A percentile compares a stretch with the other conserved stretches of the same genome.
These are phyloP conservation scores for Yamadazyma paraphyllophila DNA, from an alignment of 805 yeast genomes.

Conservation along the genomic window DNA sequence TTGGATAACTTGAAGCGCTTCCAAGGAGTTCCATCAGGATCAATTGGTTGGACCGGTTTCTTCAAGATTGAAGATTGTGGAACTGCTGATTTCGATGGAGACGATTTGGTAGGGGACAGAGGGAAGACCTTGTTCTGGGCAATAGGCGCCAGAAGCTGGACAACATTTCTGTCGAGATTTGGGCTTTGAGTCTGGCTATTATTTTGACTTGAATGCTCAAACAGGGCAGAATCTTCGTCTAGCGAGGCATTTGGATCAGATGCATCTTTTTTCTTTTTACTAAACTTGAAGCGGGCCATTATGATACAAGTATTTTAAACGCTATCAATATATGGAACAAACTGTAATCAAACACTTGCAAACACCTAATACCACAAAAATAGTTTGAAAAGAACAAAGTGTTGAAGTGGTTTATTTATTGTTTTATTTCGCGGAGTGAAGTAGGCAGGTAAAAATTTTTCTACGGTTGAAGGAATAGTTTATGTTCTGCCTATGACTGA, in stretches of 20 bases:
- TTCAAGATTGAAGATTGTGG: constrained; percentile 10
- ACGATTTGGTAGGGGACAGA: constrained; percentile 6
- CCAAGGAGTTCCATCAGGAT: constrained; percentile 55
- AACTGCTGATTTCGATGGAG: constrained; percentile 9
- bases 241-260: constrained; percentile 10
- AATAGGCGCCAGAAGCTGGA: background rate
- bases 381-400: background rate
- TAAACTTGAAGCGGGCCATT: constrained; percentile 61
- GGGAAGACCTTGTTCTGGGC: background rate
- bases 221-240: constrained; percentile 14
- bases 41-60: constrained; percentile 5
- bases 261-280: constrained; percentile 32
- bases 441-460: background rate
- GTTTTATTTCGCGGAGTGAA: background rate
- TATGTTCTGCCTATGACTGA: background rate
- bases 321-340: too few species aligned
- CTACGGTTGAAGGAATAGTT: background rate
- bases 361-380: too few species aligned
- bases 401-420: background rate
- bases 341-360: too few species aligned
- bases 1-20: constrained; percentile 56
- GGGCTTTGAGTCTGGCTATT: background rate
- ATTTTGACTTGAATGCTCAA: background rate
- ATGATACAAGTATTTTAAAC: too few species aligned
- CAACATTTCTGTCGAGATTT: background rate